Conservation (phyloP, 164 flowering plant species). For the Macadamia integrifolia region DNA sequence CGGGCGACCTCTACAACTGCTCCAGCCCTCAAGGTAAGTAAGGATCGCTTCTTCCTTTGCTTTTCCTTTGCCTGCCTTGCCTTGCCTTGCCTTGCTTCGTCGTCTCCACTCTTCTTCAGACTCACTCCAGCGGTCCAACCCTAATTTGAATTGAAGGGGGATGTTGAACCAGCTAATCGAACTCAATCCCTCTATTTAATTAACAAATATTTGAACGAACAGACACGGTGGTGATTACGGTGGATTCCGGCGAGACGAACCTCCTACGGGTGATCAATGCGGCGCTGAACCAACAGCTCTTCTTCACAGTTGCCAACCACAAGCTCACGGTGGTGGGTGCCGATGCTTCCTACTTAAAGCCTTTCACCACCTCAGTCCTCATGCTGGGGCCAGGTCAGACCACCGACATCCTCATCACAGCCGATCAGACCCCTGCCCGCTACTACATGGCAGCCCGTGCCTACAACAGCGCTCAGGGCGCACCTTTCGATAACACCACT, state of each 20-base stretch:
- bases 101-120: too few relatives aligned
- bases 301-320: conserved; percentile 30
- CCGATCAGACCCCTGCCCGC: conserved; percentile 20
- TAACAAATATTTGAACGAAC: conserved; percentile 8
- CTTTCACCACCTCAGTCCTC: conserved; percentile 23
- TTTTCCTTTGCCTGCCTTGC: background rate
- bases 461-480: conserved; percentile 24
- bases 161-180: too few relatives aligned
- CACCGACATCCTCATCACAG: conserved; percentile 28
- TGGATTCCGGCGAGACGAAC: conserved; percentile 34
- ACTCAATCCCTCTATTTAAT: background rate
- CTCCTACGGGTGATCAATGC: conserved; percentile 28
- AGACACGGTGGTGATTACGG: conserved; percentile 58
- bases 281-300: conserved; percentile 29
- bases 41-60: background rate
- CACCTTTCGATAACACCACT: conserved; percentile 27
- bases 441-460: conserved; percentile 32
- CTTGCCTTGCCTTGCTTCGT: too few relatives aligned
- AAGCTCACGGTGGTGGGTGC: conserved; percentile 27
- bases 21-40: conserved; percentile 52
- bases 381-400: conserved; percentile 38
- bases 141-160: too few relatives aligned
- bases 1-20: conserved; percentile 87
- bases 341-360: conserved; percentile 28
- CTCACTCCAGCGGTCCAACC: too few relatives aligned